phyloP scores from a whole-genome alignment of 805 yeast genomes.

The Lipomyces yamadae region DNA sequence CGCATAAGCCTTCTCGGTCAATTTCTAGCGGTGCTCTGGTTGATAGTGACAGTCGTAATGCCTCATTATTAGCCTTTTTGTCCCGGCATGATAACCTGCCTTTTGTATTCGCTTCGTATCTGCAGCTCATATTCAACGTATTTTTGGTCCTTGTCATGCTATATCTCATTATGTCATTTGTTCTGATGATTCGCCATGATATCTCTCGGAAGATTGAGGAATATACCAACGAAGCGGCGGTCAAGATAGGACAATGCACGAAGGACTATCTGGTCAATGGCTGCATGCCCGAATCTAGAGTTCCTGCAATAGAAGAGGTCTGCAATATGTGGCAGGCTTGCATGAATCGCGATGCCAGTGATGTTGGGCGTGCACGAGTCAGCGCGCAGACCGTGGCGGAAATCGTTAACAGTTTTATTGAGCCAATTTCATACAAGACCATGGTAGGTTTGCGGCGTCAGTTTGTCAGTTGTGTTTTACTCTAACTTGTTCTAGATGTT shows the following conservation, averaged over 20 bases:
- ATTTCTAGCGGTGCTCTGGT: neutral
- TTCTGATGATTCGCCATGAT: conserved; percentile 65
- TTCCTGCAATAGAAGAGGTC: conserved; percentile 71
- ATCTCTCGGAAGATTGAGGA: conserved; percentile 71
- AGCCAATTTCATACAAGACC: conserved; percentile 72
- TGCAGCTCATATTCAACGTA: conserved; percentile 66
- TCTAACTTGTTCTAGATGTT: conserved; percentile 41
- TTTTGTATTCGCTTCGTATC: conserved; percentile 60
- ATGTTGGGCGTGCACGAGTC: conserved; percentile 67
- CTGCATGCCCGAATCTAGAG: conserved; percentile 66
- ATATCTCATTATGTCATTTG: conserved; percentile 57
- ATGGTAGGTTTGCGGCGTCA: conserved; percentile 45
- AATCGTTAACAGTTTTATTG: conserved; percentile 74
- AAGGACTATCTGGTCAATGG: conserved; percentile 71
- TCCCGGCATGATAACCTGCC: conserved; percentile 49
- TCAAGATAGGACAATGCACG: conserved; percentile 71
- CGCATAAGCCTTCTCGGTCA: conserved; percentile 18
- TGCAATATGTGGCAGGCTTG: conserved; percentile 82
- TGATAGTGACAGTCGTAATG: neutral
- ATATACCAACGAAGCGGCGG: conserved; percentile 61
- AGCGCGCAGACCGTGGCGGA: conserved; percentile 86
- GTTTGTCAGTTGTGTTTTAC: conserved; percentile 23
- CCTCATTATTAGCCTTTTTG: conserved; percentile 24
- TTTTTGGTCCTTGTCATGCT: conserved; percentile 57
- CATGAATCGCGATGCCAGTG: conserved; percentile 76